Percentiles rank a stretch among this genome's conserved stretches.
Conservation (phyloP, 306 rosid genomes). For the Cucumis hystrix region DNA sequence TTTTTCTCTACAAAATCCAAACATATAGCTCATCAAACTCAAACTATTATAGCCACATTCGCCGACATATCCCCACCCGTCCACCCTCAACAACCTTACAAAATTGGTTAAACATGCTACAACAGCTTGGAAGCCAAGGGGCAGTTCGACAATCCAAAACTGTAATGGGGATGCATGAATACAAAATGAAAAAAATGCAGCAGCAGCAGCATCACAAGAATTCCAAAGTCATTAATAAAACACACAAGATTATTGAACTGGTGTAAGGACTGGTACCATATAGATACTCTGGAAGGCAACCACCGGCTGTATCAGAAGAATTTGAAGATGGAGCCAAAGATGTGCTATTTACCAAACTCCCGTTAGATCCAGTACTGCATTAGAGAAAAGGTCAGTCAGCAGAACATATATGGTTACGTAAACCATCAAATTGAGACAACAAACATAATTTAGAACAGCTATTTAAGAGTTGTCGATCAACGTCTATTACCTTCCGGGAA, state of each 20-base stretch:
- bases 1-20: not conserved
- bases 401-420: not conserved
- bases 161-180: not conserved
- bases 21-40: not conserved
- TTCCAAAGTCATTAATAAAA: not conserved
- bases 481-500: not conserved
- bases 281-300: not conserved
- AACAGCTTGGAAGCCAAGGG: not conserved
- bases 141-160: not conserved
- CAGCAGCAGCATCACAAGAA: not conserved
- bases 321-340: slow-evolving; percentile 9
- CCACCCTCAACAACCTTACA: not conserved
- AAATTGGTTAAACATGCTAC: slow-evolving; percentile 6
- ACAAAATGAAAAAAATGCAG: not conserved
- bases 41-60: not conserved
- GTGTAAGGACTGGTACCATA: not conserved
- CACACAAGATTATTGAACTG: not conserved
- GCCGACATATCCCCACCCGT: not conserved
- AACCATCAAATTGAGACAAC: not conserved
- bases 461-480: not conserved
- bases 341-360: not conserved
- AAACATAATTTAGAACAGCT: not conserved
- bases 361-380: slow-evolving; percentile 1
- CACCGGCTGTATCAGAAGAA: not conserved
- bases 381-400: not conserved